phyloP scores from a whole-genome alignment of 2,329 filamentous ascomycete species.

The Stachybotrys chlorohalonatus region DNA sequence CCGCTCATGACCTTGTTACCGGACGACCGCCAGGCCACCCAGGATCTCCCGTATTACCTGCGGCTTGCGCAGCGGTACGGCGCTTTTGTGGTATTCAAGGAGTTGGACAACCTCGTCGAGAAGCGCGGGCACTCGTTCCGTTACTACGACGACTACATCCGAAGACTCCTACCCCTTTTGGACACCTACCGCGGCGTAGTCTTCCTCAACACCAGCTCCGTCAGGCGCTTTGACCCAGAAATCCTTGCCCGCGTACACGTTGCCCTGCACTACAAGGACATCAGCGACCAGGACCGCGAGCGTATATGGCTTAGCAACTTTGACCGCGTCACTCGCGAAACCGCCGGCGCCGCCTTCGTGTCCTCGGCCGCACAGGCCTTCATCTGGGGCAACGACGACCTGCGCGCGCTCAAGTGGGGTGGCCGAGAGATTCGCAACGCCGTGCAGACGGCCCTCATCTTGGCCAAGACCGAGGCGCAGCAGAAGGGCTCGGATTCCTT shows the following conservation, averaged over 20 bases:
- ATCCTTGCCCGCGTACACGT: conserved; percentile 41
- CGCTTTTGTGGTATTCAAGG: conserved; percentile 46
- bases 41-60: conserved; percentile 37
- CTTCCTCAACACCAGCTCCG: conserved; percentile 42
- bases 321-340: conserved; percentile 33
- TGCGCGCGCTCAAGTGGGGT: conserved; percentile 30
- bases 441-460: conserved; percentile 34
- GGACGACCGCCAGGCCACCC: conserved; percentile 27
- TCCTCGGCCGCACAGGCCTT: conserved; percentile 28
- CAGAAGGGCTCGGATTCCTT: conserved; percentile 21
- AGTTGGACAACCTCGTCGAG: conserved; percentile 53
- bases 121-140: conserved; percentile 34
- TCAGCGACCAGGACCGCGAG: conserved; percentile 30
- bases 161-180: conserved; percentile 39
- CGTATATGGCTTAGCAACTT: conserved; percentile 37
- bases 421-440: conserved; percentile 33
- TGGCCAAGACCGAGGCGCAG: conserved; percentile 32
- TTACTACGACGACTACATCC: conserved; percentile 37
- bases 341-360: conserved; percentile 25
- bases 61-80: conserved; percentile 38
- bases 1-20: conserved; percentile 42
- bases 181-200: conserved; percentile 43
- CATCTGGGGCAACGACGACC: conserved; percentile 24
- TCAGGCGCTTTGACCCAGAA: conserved; percentile 36
- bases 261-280: conserved; percentile 33